Conservation (phyloP, 2,329 filamentous ascomycete genomes). For the Venturia effusa region DNA sequence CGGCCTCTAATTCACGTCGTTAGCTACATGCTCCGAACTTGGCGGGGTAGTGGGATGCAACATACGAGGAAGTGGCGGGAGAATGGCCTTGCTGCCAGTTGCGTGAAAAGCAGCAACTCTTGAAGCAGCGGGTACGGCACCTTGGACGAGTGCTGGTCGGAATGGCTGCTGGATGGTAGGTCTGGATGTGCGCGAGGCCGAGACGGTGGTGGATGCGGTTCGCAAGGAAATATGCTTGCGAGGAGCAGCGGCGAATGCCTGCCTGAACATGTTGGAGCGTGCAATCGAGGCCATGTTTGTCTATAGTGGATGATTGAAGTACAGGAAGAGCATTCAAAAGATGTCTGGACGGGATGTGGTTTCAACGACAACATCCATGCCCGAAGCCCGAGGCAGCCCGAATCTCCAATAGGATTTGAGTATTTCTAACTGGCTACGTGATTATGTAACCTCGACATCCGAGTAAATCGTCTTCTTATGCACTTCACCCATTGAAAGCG, state of each 20-base stretch:
- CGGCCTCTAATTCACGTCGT: constrained; percentile 47
- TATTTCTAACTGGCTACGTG: neutral
- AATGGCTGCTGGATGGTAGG: constrained; percentile 25
- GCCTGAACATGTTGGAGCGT: constrained; percentile 39
- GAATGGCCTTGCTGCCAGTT: constrained; percentile 60
- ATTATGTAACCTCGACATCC: neutral
- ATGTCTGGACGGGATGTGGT: neutral
- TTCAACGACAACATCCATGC: too few species aligned
- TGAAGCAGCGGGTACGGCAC: constrained; percentile 28
- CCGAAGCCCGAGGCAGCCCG: neutral
- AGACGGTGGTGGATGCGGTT: constrained; percentile 24
- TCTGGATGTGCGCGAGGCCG: constrained; percentile 23
- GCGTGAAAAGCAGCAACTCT: constrained; percentile 77
- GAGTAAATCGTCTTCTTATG: neutral
- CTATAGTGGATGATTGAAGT: neutral
- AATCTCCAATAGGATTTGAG: neutral
- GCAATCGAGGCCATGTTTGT: constrained; percentile 40
- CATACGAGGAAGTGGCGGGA: constrained; percentile 80
- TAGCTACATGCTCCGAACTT: constrained; percentile 28
- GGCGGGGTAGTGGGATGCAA: constrained; percentile 17
- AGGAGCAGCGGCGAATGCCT: constrained; percentile 31
- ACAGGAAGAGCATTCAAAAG: neutral
- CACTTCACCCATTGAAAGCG: neutral
- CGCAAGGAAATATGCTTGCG: constrained; percentile 33
- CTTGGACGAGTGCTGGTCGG: constrained; percentile 30